Evolutionary conservation across 2,329 filamentous ascomycete species (phyloP).

Genomic region (Ceratocystis cacaofunesta): DNA sequence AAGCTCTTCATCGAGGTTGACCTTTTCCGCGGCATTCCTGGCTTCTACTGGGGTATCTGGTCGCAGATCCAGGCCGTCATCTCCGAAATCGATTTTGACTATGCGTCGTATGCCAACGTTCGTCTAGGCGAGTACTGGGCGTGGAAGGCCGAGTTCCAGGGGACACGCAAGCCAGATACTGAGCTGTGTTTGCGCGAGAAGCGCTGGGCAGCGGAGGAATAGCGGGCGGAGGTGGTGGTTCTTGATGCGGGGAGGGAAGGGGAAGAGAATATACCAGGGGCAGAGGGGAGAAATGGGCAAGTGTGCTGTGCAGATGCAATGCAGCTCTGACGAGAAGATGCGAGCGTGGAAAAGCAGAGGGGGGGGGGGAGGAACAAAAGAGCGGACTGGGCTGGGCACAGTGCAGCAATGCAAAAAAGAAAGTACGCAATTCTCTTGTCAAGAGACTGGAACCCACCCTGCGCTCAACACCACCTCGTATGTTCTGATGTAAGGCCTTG

Average conservation of each 20-base stretch:
- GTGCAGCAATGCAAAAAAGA: not conserved
- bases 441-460: not conserved
- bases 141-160: constrained; percentile 64
- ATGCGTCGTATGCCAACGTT: constrained; percentile 75
- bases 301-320: not conserved
- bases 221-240: not conserved
- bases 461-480: not conserved
- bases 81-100: constrained; percentile 93
- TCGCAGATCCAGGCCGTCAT: constrained; percentile 87
- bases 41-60: constrained; percentile 90
- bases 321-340: not conserved
- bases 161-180: constrained; percentile 39
- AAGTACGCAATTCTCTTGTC: not conserved
- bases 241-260: not conserved
- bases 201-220: constrained; percentile 52
- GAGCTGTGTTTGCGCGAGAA: constrained; percentile 61
- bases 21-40: constrained; percentile 72
- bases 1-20: constrained; percentile 71
- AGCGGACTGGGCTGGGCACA: not conserved
- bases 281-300: not conserved
- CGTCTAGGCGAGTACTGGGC: constrained; percentile 84
- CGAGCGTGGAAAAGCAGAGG: not conserved
- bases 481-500: not conserved
- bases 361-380: not conserved
- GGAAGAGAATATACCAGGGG: not conserved